Evolutionary conservation across 73 alveolate species (phyloP).

Genomic region (Urostyla sp.): DNA sequence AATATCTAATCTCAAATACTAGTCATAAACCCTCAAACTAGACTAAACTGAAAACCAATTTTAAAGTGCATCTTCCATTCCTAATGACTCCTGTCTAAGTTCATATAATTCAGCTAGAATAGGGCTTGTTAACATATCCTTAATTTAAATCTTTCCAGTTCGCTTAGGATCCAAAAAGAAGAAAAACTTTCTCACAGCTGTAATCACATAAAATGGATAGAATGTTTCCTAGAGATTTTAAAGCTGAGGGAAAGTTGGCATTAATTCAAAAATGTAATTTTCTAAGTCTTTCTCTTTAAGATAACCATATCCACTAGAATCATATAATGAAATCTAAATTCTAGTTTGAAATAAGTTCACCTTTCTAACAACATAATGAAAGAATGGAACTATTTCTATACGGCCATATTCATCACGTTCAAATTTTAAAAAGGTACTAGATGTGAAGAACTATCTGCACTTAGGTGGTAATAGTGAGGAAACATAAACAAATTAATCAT

Average conservation of each 20-base stretch:
- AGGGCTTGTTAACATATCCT: conserved; percentile 95
- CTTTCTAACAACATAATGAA: conserved; percentile 97
- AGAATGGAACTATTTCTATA: conserved; percentile 97
- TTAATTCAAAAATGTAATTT: conserved; percentile 95
- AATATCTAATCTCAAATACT: conserved; percentile 90
- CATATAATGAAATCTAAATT: conserved; percentile 85
- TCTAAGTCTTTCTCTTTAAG: conserved; percentile 96
- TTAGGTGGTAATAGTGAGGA: conserved; percentile 81
- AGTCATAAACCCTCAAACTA: conserved; percentile 90
- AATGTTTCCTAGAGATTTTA: conserved; percentile 86
- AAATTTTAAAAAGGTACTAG: conserved; percentile 93
- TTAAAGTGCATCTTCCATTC: conserved; percentile 84
- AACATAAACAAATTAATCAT: conserved; percentile 81
- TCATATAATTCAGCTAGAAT: conserved; percentile 94
- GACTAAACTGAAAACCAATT: conserved; percentile 93
- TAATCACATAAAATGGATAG: conserved; percentile 97
- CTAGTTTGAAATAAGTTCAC: conserved; percentile 92
- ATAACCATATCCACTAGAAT: conserved; percentile 92
- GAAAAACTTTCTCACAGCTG: conserved; percentile 98
- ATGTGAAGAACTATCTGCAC: conserved; percentile 87
- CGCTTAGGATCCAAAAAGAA: conserved; percentile 94
- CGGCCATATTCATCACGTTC: conserved; percentile 97
- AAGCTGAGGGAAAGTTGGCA: conserved; percentile 95
- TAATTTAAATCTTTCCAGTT: conserved; percentile 94
- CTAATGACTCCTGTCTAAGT: conserved; percentile 81